A percentile compares a stretch with the other conserved stretches of the same genome.
Conservation (phyloP, 2,329 filamentous ascomycete genomes). For the Hypoxylon sp. region DNA sequence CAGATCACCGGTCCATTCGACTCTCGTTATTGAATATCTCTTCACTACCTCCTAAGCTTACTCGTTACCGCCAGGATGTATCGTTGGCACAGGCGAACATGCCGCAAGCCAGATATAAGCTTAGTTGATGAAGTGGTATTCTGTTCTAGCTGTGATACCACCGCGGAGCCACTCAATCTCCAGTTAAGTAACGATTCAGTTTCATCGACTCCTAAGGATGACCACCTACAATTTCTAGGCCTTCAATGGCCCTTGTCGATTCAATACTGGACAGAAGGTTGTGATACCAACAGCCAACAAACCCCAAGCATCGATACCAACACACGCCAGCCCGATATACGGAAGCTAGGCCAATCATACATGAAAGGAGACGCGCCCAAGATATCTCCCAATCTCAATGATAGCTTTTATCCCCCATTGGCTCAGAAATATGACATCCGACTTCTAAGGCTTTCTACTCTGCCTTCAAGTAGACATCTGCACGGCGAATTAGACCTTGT, state of each 20-base stretch:
- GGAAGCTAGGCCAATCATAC: neutral
- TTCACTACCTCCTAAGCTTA: neutral
- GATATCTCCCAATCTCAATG: neutral
- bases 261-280: slow-evolving; percentile 5
- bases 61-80: slow-evolving; percentile 4
- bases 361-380: neutral
- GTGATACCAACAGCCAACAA: neutral
- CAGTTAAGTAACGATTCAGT: neutral
- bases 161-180: neutral
- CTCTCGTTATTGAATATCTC: neutral
- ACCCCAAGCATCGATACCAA: neutral
- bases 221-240: neutral
- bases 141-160: slow-evolving; percentile 17
- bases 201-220: neutral
- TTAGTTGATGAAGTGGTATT: slow-evolving; percentile 14
- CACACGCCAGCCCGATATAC: neutral
- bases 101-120: slow-evolving; percentile 17
- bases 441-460: slow-evolving; percentile 4
- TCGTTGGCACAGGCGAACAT: slow-evolving; percentile 15
- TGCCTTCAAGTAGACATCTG: neutral
- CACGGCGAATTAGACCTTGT: slow-evolving; percentile 14
- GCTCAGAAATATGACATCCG: slow-evolving; percentile 20
- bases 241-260: slow-evolving; percentile 15
- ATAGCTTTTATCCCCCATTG: slow-evolving; percentile 9
- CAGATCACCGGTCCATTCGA: neutral